Base-by-base conservation (phyloP, 805 yeast species). In the Starmerella bombicola region DNA sequence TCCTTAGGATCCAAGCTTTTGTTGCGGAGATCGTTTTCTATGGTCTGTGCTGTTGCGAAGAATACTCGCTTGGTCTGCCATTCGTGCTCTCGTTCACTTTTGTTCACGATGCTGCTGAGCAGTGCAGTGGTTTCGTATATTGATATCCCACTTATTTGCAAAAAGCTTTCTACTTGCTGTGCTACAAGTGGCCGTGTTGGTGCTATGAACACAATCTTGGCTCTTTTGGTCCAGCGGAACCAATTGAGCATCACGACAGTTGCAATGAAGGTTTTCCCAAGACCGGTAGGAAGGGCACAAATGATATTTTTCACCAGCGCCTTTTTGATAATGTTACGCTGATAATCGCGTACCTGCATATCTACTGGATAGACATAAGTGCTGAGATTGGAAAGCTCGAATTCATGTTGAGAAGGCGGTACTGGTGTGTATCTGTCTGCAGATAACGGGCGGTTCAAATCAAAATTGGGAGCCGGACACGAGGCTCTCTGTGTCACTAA, bases 121-220 rank as follows among this genome's bases (percentile, higher is more conserved):
- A 53, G 37, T 1, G 47, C 53, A 3, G 51, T 44, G 2, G 88
- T 81, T 34, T 78, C 78, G 18, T 70, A 64, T 36, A 76, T 64
- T 1, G 93, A 79, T 17, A 93, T 74, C 3, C 95, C 96, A 0
- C 94, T 78, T 13, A 82, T 76, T 7, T 83, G 79, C 41, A 84
- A 69, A 56, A 95, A 91, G 1, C 97, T 96, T 54, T 80, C 80
- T 49, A 88, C 80, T 61, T 91, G 98, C 61, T 91, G 99, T 1
- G 95, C 86, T 5, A 91, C 97, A 40, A 91, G 67, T 0, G 99
- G 99, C 49, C 86, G 68, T 2, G 99, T 91, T 0, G 99, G 99
- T 0, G 99, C 98, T 78, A 88, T 78, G 59, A 91, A 91, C 1
- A 93, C 73, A 49, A 91, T 74, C 55, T 86, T 91, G 2, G 84